These are phyloP conservation scores for Eucalyptus tenuipes DNA, from an alignment of 345 rosid species.

Conservation along the genomic window DNA sequence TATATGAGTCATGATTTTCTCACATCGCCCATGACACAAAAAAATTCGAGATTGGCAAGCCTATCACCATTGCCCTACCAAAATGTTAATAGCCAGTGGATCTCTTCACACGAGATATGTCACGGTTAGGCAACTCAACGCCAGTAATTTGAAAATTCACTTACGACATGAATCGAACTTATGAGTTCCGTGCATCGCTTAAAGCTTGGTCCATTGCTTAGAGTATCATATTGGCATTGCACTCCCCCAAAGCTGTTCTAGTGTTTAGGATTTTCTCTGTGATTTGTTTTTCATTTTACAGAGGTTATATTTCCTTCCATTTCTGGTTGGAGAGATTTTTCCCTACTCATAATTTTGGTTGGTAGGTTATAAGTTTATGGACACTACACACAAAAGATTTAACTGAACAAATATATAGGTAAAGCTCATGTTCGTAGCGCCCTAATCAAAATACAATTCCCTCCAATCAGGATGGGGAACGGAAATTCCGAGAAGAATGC, in stretches of 20 bases:
- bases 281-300: background rate
- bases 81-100: background rate
- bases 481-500: too few relatives aligned
- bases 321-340: background rate
- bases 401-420: background rate
- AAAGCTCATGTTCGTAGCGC: background rate
- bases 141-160: background rate
- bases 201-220: background rate
- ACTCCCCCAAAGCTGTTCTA: background rate
- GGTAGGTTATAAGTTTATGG: background rate
- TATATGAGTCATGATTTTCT: background rate
- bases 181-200: background rate
- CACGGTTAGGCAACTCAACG: background rate
- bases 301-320: background rate
- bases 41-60: background rate
- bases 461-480: too few relatives aligned
- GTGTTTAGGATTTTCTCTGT: background rate
- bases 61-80: background rate
- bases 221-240: background rate
- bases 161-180: background rate
- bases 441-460: too few relatives aligned
- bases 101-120: background rate
- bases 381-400: background rate
- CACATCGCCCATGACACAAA: fast-evolving
- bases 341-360: background rate